phyloP scores from a whole-genome alignment of 2,329 filamentous ascomycete genomes.

The Curvularia verruculosa region DNA sequence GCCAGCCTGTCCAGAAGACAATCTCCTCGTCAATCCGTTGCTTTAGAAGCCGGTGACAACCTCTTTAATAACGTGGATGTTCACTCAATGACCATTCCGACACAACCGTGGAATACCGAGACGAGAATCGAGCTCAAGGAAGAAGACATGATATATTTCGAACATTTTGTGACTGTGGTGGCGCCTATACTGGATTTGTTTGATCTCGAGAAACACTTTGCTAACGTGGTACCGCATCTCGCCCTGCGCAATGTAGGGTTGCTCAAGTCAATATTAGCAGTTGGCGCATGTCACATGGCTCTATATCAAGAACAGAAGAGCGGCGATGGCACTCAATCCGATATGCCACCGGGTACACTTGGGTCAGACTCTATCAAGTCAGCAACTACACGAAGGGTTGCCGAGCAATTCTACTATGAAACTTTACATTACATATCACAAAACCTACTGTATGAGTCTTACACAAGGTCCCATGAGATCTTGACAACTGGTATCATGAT shows the following conservation, averaged over 20 bases:
- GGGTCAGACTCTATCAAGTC: conserved; percentile 21
- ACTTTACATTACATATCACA: conserved; percentile 66
- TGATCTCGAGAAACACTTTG: conserved; percentile 50
- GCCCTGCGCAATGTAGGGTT: conserved; percentile 62
- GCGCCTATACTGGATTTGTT: conserved; percentile 53
- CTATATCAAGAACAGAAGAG: conserved; percentile 41
- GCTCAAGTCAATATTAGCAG: conserved; percentile 63
- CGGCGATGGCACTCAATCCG: conserved; percentile 30
- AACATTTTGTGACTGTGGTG: conserved; percentile 48
- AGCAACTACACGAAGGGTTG: conserved; percentile 43
- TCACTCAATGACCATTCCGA: conserved; percentile 11
- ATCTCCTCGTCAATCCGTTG: conserved; percentile 33
- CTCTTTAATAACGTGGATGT: conserved; percentile 9
- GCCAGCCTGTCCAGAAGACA: conserved; percentile 52
- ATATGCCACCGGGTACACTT: conserved; percentile 30
- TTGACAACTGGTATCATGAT: conserved; percentile 65
- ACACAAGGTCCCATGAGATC: conserved; percentile 63
- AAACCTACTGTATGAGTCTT: conserved; percentile 63
- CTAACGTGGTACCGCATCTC: conserved; percentile 40
- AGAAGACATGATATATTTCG: conserved; percentile 48
- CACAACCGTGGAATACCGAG: conserved; percentile 34
- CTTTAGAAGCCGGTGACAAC: conserved; percentile 33
- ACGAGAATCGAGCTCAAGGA: conserved; percentile 36
- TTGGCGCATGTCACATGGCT: conserved; percentile 59
- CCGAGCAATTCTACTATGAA: conserved; percentile 64